phyloP scores from a whole-genome alignment of 306 rosid species.

The Vachellia collinsii region DNA sequence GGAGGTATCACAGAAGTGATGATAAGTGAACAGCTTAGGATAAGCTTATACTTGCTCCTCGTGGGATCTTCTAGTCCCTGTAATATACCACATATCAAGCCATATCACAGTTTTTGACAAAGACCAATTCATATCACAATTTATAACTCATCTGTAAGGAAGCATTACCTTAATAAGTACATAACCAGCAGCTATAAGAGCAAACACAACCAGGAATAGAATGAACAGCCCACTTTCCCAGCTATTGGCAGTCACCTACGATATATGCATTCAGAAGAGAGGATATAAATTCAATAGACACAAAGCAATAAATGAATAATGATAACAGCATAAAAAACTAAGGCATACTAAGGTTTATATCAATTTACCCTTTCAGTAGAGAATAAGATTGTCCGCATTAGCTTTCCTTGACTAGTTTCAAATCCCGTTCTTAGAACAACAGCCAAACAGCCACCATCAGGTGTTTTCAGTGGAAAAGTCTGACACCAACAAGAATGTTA shows the following conservation, averaged over 20 bases:
- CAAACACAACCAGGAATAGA: slow-evolving; percentile 89
- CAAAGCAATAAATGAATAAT: slow-evolving; percentile 1
- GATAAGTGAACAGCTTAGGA: slow-evolving; percentile 95
- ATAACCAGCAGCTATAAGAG: slow-evolving; percentile 96
- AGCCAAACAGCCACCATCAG: slow-evolving; percentile 98
- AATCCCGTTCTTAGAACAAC: slow-evolving; percentile 97
- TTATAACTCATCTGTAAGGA: slow-evolving; percentile 23
- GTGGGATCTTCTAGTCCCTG: slow-evolving; percentile 98
- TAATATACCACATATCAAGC: slow-evolving; percentile 36
- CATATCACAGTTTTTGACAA: slow-evolving; percentile 21
- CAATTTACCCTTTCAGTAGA: slow-evolving; percentile 93
- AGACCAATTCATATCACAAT: slow-evolving; percentile 29
- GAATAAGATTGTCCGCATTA: slow-evolving; percentile 97
- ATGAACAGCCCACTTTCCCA: slow-evolving; percentile 99
- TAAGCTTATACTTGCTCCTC: slow-evolving; percentile 99
- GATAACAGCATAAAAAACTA: background rate
- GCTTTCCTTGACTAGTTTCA: slow-evolving; percentile 98
- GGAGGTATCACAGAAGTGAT: slow-evolving; percentile 99
- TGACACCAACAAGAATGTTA: slow-evolving; percentile 50
- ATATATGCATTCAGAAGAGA: slow-evolving; percentile 27
- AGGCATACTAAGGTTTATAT: slow-evolving; percentile 32
- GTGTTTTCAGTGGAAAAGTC: slow-evolving; percentile 86
- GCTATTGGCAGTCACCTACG: slow-evolving; percentile 98
- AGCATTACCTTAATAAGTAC: slow-evolving; percentile 82
- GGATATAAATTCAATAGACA: slow-evolving; percentile 6